A percentile compares a stretch with the other conserved stretches of the same genome.
Evolutionary conservation across 2,329 filamentous ascomycete species (phyloP).

Genomic region (Golovinomyces cichoracearum): DNA sequence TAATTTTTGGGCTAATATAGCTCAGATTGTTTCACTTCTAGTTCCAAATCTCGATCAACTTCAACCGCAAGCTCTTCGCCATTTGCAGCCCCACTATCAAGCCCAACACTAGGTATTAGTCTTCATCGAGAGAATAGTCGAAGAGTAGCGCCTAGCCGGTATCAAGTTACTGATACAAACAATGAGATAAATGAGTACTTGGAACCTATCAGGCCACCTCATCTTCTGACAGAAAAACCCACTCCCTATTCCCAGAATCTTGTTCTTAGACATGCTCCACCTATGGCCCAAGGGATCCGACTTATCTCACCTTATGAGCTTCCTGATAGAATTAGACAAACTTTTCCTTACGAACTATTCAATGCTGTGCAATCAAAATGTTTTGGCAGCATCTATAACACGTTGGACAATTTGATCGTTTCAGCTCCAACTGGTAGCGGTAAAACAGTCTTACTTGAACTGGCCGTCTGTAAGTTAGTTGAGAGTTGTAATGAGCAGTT

Average conservation of each 20-base stretch:
- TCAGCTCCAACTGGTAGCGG: slow-evolving; percentile 66
- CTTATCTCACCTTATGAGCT: slow-evolving; percentile 33
- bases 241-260: slow-evolving; percentile 4
- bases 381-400: slow-evolving; percentile 38
- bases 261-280: slow-evolving; percentile 11
- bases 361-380: slow-evolving; percentile 67
- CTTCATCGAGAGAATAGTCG: slow-evolving; percentile 7
- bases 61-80: slow-evolving; percentile 7
- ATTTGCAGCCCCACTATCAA: slow-evolving; percentile 7
- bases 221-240: too few species aligned
- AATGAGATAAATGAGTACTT: too few species aligned
- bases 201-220: too few species aligned
- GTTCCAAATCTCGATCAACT: neutral
- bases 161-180: neutral
- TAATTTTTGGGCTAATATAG: too few species aligned
- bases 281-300: slow-evolving; percentile 23
- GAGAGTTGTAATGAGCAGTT: slow-evolving; percentile 32
- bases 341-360: slow-evolving; percentile 52
- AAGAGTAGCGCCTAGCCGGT: neutral
- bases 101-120: slow-evolving; percentile 11
- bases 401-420: slow-evolving; percentile 51
- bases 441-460: slow-evolving; percentile 58
- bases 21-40: too few species aligned
- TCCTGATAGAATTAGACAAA: slow-evolving; percentile 38
- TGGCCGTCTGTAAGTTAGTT: slow-evolving; percentile 52